Evolutionary conservation across 179 eudicot species (phyloP).

Genomic region (Camellia oleifera): DNA sequence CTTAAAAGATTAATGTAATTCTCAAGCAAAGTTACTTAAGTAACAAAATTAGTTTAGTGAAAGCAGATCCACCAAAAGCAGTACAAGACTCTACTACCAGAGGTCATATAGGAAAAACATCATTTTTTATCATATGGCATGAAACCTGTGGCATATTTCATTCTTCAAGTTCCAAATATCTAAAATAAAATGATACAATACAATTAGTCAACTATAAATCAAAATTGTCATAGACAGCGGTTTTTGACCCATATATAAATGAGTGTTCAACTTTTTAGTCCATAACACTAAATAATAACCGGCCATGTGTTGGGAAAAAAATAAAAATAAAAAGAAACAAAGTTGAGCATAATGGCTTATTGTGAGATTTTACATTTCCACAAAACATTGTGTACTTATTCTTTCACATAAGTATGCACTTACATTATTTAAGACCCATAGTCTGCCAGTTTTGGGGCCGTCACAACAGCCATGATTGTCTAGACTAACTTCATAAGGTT

Average conservation of each 20-base stretch:
- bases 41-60: background rate
- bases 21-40: background rate
- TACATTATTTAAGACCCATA: constrained; percentile 50
- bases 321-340: too few species aligned
- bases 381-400: background rate
- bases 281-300: background rate
- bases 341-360: background rate
- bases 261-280: background rate
- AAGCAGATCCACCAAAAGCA: too few species aligned
- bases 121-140: background rate
- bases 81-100: too few species aligned
- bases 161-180: background rate
- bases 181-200: too few species aligned
- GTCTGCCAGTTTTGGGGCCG: constrained; percentile 84
- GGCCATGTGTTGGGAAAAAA: background rate
- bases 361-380: background rate
- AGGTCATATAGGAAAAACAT: background rate
- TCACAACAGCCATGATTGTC: constrained; percentile 71
- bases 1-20: background rate
- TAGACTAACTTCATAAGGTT: constrained; percentile 60
- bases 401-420: constrained; percentile 17
- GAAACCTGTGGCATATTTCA: background rate
- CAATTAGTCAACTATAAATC: too few species aligned
- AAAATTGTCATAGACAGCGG: background rate
- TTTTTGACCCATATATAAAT: background rate